Conservation (phyloP, 768 basidiomycete species). For the Amanita fuliginea region DNA sequence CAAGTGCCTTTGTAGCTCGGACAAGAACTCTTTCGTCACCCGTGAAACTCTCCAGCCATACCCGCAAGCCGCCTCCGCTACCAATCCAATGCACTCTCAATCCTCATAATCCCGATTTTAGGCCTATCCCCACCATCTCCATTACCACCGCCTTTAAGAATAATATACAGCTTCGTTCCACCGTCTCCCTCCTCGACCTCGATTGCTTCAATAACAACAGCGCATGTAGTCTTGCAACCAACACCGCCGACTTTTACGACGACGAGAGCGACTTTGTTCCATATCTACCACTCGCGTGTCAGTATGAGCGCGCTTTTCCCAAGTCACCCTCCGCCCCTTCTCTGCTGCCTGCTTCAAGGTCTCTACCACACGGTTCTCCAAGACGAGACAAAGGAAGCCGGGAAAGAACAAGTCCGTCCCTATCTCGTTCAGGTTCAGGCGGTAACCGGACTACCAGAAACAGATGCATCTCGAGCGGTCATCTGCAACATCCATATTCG, state of each 20-base stretch:
- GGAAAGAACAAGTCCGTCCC: neutral
- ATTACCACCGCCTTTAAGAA: constrained; percentile 3
- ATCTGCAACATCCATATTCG: neutral
- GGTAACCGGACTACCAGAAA: neutral
- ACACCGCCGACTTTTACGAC: constrained; percentile 6
- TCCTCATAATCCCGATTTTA: neutral
- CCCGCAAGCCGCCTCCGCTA: neutral
- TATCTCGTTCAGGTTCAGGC: no score
- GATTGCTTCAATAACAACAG: constrained; percentile 6
- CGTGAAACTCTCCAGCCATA: neutral
- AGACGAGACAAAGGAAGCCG: neutral
- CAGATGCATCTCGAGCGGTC: neutral
- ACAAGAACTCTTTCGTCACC: constrained; percentile 2
- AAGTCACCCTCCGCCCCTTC: constrained; percentile 1
- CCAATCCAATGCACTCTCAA: neutral
- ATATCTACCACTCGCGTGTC: constrained; percentile 15
- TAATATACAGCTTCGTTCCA: constrained; percentile 4
- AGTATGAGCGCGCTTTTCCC: constrained; percentile 12
- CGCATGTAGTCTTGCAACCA: constrained; percentile 5
- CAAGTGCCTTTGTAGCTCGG: constrained; percentile 1
- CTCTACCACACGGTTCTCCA: no score
- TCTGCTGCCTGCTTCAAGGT: neutral
- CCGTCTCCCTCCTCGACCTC: constrained; percentile 4
- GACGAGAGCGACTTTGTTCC: constrained; percentile 12
- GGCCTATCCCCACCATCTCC: constrained; percentile 5